Evolutionary conservation across 768 basidiomycete species (phyloP).

Genomic region (Daedaleopsis sinensis): DNA sequence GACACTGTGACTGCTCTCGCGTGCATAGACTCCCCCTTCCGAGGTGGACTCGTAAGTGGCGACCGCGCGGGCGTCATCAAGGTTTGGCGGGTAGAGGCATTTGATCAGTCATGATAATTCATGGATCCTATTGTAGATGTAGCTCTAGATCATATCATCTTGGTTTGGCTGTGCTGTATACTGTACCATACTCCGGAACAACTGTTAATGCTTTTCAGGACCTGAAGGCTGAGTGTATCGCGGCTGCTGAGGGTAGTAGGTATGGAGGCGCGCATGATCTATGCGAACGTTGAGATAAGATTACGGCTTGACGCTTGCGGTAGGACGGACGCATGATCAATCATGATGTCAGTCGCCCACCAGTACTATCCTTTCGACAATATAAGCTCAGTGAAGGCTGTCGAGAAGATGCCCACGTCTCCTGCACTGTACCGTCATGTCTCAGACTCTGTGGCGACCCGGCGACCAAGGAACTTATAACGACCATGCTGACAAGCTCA

Average conservation of each 20-base stretch:
- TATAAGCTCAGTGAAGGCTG: not conserved
- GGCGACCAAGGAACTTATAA: not conserved
- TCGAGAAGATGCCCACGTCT: not conserved
- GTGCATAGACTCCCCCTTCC: conserved; percentile 90
- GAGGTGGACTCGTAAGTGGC: conserved; percentile 89
- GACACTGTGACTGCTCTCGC: conserved; percentile 87
- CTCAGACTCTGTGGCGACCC: conserved; percentile 8
- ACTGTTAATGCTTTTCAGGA: no score
- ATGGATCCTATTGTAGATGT: not conserved
- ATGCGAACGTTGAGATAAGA: not conserved
- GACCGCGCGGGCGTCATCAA: conserved; percentile 90
- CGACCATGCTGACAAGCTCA: not conserved
- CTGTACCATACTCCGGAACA: no score
- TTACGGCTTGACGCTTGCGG: not conserved
- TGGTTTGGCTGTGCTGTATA: not conserved
- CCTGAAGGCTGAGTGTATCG: no score
- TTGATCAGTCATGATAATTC: conserved; percentile 25
- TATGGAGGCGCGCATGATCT: not conserved
- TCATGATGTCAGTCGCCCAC: not conserved
- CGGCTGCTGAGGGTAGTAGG: no score
- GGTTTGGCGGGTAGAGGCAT: conserved; percentile 77
- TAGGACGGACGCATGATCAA: no score
- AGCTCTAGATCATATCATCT: not conserved
- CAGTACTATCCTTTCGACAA: not conserved
- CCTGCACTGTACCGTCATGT: not conserved